phyloP scores from a whole-genome alignment of 179 eudicot genomes.

The Camellia oleifera region DNA sequence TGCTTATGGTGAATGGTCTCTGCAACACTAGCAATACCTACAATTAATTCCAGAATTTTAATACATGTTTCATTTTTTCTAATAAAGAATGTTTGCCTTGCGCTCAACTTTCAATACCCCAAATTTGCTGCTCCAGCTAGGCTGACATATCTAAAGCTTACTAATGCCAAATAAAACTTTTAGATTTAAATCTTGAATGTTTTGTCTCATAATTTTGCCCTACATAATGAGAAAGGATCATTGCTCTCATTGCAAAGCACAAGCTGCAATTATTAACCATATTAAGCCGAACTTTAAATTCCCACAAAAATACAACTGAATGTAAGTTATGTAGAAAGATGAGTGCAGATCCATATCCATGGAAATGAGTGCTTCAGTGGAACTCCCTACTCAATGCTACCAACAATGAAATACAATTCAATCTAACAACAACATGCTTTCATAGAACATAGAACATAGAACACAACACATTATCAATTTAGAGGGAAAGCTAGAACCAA shows the following conservation, averaged over 20 bases:
- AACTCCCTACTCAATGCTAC: background rate
- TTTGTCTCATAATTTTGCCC: background rate
- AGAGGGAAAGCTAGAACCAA: background rate
- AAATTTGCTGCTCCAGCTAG: background rate
- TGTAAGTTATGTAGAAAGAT: background rate
- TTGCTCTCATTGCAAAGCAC: too few relatives aligned
- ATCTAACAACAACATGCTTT: background rate
- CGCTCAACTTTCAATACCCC: background rate
- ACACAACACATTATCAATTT: background rate
- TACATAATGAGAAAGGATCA: too few relatives aligned
- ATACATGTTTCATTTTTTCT: background rate
- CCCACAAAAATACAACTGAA: background rate
- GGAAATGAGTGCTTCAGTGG: background rate
- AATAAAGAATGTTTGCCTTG: background rate
- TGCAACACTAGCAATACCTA: background rate
- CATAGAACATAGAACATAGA: too few relatives aligned
- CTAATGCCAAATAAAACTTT: background rate
- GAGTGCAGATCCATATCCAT: background rate
- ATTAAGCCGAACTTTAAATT: background rate
- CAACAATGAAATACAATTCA: background rate
- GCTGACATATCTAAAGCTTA: background rate
- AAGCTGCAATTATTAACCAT: background rate
- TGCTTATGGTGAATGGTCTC: background rate
- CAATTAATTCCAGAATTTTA: background rate
- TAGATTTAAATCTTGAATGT: background rate